Base-by-base conservation (phyloP, 768 basidiomycete genomes). In the Termitomyces sp. region DNA sequence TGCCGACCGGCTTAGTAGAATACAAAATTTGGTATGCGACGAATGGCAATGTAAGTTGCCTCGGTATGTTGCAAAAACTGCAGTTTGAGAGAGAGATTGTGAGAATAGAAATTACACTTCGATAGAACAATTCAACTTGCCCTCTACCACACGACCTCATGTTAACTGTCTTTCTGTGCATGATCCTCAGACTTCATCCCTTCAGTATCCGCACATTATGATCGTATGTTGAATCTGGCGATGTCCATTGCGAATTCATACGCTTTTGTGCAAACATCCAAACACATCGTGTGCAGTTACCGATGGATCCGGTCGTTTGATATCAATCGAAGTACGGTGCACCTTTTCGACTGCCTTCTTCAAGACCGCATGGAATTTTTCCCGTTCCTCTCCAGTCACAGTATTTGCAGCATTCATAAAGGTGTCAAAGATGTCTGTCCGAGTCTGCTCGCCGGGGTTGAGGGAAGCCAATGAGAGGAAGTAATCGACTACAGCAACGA, bases 121-220 rank as follows among this genome's bases (percentile, higher is more conserved):
- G 14, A n/a, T 37, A 18, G 9, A 37, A 37, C 1, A 37, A 37
- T 12, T 27, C 24, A 27, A 53, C 50, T 13, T 69, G 51, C 54
- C 50, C 12, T 47, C 47, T 57, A 69, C 14, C 69, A 70, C 39
- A 73, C 61, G 27, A 68, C 63, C 55, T 73, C 69, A 58, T 73
- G 71, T 44, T 71, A 59, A 13, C 59, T 54, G 24, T 44, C 55
- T 57, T 69, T 71, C 47, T 62, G 37, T 6, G 61, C 65, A 16
- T 65, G 53, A 36, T 69, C 69, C 54, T 71, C 69, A 2, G 65
- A 65, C 18, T 59, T 64, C 41, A 63, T 64, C 43, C 64, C 64
- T 18, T 65, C 18, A 3, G 6, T 18, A n/a, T n/a, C 12, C n/a
- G 4, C 4, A 26, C 24, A n/a, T 37, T 14, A n/a, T n/a, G n/a